Evolutionary conservation across 176 grass and related monocot genomes (phyloP), one percentile per base, ranked within the genome.

Genomic region (Cymbopogon citratus): DNA sequence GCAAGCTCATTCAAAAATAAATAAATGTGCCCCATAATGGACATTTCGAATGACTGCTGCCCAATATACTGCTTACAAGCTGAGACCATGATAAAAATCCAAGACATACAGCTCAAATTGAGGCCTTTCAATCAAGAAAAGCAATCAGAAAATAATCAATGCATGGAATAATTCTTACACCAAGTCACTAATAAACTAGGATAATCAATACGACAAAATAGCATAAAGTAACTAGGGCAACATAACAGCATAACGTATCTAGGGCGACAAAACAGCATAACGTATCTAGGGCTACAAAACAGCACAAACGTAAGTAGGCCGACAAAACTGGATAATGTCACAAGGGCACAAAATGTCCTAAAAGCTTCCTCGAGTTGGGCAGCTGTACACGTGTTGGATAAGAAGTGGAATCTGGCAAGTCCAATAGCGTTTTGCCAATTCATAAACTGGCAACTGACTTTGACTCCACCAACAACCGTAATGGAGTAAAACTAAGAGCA

Each of bases 1-100:
- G 19, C 57, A 14, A 81, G 74, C 18, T 51, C 25, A 52, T 21
- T 81, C 48, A 16, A n/a, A 81, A 70, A 27, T 5, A 86, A 46
- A 40, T 27, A 75, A 12, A 43, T 69, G 56, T 39, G 56, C 65
- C 21, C 15, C 31, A 31, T 27, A 16, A 56, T 0, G 7, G 56
- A 33, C 33, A 40, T 70, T 9, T 71, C 34, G 10, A 66, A 44
- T 5, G 3, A 6, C 43, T 62, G 33, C 40, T 71, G 69, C 12
- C 31, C 19, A n/a, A 31, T 12, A 27, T 60, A 57, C 48, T 75
- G 23, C 21, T 31, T 35, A 81, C 26, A 75, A 27, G 71, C n/a
- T 69, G 51, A 81, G 14, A 52, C 26, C 61, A 31, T 83, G n/a
- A 66, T 66, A 18, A 63, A 48, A 82, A 46, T 44, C 3, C 25